phyloP scores from a whole-genome alignment of 345 rosid species.

The Citrus reticulata region DNA sequence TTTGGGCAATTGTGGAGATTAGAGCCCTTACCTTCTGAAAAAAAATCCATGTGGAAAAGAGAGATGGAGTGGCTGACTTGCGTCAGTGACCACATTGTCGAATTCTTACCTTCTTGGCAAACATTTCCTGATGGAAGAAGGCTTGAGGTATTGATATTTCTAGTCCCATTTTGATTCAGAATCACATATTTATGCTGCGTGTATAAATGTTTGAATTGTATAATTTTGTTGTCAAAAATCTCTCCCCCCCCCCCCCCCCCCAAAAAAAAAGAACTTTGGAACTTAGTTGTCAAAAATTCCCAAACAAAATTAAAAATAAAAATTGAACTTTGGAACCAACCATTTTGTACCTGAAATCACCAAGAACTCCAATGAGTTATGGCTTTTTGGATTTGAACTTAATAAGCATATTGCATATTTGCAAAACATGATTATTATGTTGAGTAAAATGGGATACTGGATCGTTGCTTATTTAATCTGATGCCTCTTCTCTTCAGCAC shows the following conservation, averaged over 20 bases:
- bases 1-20: conserved; percentile 97
- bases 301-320: not conserved
- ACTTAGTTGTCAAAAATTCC: not conserved
- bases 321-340: not conserved
- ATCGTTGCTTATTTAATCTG: not conserved
- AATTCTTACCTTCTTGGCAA: conserved; percentile 86
- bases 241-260: no score
- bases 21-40: conserved; percentile 68
- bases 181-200: not conserved
- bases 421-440: not conserved
- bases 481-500: not conserved
- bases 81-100: conserved; percentile 89
- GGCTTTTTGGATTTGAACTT: not conserved
- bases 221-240: not conserved
- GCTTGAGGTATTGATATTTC: conserved; percentile 60
- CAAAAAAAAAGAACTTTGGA: no score
- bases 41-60: conserved; percentile 89
- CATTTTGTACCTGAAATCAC: not conserved
- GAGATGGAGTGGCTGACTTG: conserved; percentile 89
- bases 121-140: conserved; percentile 85
- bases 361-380: not conserved
- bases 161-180: not conserved
- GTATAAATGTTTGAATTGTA: not conserved
- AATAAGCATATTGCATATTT: not conserved
- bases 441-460: not conserved